Evolutionary conservation across 2,329 filamentous ascomycete genomes (phyloP).

Genomic region (Diaporthe velutina): DNA sequence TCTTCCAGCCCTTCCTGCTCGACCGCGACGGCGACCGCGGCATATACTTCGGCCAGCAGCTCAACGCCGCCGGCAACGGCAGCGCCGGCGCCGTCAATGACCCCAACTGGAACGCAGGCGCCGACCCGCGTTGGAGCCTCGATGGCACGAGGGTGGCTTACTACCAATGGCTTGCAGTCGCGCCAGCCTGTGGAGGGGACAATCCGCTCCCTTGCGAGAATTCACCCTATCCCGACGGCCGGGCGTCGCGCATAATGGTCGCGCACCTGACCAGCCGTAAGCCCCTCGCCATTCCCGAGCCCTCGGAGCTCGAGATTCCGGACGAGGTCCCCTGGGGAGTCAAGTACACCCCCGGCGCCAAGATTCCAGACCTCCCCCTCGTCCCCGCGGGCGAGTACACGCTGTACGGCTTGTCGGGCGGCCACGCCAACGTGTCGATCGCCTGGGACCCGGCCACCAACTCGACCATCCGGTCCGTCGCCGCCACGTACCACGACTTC

Average conservation of each 20-base stretch:
- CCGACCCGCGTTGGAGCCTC: conserved; percentile 57
- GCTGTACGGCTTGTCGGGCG: conserved; percentile 2
- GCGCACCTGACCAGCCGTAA: conserved; percentile 52
- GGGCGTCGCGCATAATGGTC: conserved; percentile 56
- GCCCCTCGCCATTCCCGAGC: conserved; percentile 41
- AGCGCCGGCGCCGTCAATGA: conserved; percentile 55
- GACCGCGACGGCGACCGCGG: conserved; percentile 59
- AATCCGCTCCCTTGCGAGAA: conserved; percentile 57
- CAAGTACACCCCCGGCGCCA: background rate
- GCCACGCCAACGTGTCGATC: conserved; percentile 15
- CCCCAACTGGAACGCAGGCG: conserved; percentile 61
- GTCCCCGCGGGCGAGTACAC: conserved; percentile 12
- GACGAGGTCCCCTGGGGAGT: conserved; percentile 50
- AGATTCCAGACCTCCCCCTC: background rate
- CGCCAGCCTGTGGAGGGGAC: conserved; percentile 56
- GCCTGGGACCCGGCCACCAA: conserved; percentile 2
- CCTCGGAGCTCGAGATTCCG: conserved; percentile 44
- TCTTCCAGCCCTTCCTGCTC: conserved; percentile 60
- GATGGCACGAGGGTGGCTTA: conserved; percentile 59
- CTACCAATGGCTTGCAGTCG: conserved; percentile 53
- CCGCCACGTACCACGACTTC: conserved; percentile 20
- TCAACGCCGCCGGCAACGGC: conserved; percentile 54
- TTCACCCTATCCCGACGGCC: conserved; percentile 54
- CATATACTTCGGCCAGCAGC: conserved; percentile 57
- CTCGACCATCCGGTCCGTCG: conserved; percentile 3